These are phyloP conservation scores for Mycena vulgaris DNA, from an alignment of 768 basidiomycete species.

Conservation along the genomic window DNA sequence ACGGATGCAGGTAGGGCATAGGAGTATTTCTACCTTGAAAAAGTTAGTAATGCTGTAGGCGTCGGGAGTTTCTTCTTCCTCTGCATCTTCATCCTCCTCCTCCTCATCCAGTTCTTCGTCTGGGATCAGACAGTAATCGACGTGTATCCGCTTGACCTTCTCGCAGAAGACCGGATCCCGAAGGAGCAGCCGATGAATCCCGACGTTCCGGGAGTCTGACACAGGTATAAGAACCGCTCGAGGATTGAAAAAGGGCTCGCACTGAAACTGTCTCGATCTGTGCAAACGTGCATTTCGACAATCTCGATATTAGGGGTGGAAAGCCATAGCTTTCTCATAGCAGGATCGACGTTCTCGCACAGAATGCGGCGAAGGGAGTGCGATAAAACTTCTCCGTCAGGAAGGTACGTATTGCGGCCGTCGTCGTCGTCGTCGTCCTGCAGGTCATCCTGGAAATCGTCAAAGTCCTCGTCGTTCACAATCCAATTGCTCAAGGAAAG, in stretches of 20 bases:
- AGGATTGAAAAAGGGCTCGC: not conserved
- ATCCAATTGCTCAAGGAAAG: constrained; percentile 12
- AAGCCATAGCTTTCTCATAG: constrained; percentile 17
- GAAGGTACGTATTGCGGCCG: not conserved
- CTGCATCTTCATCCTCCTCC: not conserved
- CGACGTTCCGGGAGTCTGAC: constrained; percentile 1
- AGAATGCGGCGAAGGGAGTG: constrained; percentile 21
- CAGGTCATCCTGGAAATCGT: constrained; percentile 15
- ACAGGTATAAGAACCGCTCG: not conserved
- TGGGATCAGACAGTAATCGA: not conserved
- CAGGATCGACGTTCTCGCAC: constrained; percentile 21
- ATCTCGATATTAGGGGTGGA: constrained; percentile 9
- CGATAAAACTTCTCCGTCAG: constrained; percentile 10
- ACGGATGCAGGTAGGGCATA: no score
- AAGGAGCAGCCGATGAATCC: constrained; percentile 10
- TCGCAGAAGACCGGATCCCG: constrained; percentile 10
- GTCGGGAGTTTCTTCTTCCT: not conserved
- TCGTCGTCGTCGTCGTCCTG: constrained; percentile 3
- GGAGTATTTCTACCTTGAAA: constrained; percentile 1
- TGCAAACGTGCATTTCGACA: constrained; percentile 15
- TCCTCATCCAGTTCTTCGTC: not conserved
- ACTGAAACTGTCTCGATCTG: not conserved
- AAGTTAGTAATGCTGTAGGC: constrained; percentile 8
- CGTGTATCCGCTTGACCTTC: constrained; percentile 11
- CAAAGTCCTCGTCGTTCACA: constrained; percentile 21